These are phyloP conservation scores for Exophiala xenobiotica DNA, from an alignment of 2,329 filamentous ascomycete genomes.

Conservation along the genomic window DNA sequence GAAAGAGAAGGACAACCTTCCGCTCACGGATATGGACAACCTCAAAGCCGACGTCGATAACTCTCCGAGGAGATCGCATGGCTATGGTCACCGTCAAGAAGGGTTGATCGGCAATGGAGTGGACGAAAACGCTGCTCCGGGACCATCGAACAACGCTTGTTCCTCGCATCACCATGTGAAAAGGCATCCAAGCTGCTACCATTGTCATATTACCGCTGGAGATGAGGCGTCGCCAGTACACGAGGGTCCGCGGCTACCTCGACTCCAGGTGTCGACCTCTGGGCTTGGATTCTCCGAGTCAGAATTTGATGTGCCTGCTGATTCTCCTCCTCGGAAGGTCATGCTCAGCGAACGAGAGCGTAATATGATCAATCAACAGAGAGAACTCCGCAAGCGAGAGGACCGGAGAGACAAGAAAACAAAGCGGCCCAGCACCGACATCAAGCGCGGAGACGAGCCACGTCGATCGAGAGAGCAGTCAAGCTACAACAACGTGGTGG, in stretches of 20 bases:
- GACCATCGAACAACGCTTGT: slow-evolving; percentile 11
- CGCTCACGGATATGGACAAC: slow-evolving; percentile 8
- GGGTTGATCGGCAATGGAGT: neutral
- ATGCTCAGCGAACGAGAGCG: slow-evolving; percentile 32
- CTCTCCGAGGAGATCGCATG: slow-evolving; percentile 20
- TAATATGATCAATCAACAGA: slow-evolving; percentile 30
- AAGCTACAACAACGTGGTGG: slow-evolving; percentile 20
- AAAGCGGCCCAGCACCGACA: slow-evolving; percentile 14
- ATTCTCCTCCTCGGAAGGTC: slow-evolving; percentile 31
- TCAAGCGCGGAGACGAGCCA: slow-evolving; percentile 3
- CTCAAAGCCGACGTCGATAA: slow-evolving; percentile 24
- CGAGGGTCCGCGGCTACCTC: slow-evolving; percentile 27
- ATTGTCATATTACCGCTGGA: slow-evolving; percentile 23
- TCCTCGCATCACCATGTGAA: slow-evolving; percentile 26
- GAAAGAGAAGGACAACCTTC: slow-evolving; percentile 3
- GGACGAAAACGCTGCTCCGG: slow-evolving; percentile 18
- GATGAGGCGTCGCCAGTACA: slow-evolving; percentile 5
- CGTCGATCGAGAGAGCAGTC: slow-evolving; percentile 10
- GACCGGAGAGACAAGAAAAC: slow-evolving; percentile 14
- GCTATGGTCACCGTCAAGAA: slow-evolving; percentile 14
- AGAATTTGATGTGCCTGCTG: slow-evolving; percentile 29
- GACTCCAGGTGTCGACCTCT: slow-evolving; percentile 32
- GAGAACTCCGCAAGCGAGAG: slow-evolving; percentile 26
- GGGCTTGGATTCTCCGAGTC: slow-evolving; percentile 32
- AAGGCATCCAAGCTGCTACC: slow-evolving; percentile 27